Conservation (phyloP, 495 filamentous ascomycete genomes). For the Barbatosphaeria neglecta region DNA sequence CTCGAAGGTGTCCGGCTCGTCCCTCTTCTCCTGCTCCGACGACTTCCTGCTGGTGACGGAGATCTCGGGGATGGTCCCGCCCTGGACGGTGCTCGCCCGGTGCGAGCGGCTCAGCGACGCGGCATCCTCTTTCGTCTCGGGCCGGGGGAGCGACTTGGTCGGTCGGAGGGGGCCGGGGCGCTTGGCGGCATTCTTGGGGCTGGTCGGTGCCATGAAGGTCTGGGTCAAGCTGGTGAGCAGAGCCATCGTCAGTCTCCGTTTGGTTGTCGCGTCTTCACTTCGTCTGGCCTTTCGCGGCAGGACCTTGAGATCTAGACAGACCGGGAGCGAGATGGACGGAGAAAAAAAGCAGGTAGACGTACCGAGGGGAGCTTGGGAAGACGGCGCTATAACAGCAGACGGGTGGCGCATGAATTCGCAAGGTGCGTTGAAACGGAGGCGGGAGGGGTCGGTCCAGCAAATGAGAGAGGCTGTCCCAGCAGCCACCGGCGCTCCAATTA, state of each 20-base stretch:
- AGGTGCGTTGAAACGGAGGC: not conserved
- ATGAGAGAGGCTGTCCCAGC: not conserved
- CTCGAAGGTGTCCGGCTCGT: conserved; percentile 36
- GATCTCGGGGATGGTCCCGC: conserved; percentile 33
- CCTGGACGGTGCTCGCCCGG: conserved; percentile 54
- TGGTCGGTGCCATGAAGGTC: conserved; percentile 18
- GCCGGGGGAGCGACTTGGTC: conserved; percentile 44
- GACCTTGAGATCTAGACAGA: not conserved
- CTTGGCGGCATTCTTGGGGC: conserved; percentile 15
- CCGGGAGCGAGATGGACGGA: not conserved
- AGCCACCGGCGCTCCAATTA: not conserved
- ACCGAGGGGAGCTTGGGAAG: not conserved
- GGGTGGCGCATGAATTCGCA: not conserved
- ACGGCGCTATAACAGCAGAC: not conserved
- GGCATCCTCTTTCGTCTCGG: conserved; percentile 30
- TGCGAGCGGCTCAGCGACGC: conserved; percentile 32
- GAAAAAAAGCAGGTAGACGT: not conserved
- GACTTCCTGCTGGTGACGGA: conserved; percentile 15
- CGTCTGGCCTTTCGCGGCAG: too few relatives aligned
- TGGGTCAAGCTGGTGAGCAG: conserved; percentile 5
- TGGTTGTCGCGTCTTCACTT: not conserved
- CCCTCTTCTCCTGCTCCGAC: conserved; percentile 5
- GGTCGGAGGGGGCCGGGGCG: conserved; percentile 8
- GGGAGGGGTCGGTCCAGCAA: not conserved
- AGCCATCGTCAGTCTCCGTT: conserved; percentile 6